phyloP scores from a whole-genome alignment of 768 basidiomycete genomes.

The Agrocybe praecox region DNA sequence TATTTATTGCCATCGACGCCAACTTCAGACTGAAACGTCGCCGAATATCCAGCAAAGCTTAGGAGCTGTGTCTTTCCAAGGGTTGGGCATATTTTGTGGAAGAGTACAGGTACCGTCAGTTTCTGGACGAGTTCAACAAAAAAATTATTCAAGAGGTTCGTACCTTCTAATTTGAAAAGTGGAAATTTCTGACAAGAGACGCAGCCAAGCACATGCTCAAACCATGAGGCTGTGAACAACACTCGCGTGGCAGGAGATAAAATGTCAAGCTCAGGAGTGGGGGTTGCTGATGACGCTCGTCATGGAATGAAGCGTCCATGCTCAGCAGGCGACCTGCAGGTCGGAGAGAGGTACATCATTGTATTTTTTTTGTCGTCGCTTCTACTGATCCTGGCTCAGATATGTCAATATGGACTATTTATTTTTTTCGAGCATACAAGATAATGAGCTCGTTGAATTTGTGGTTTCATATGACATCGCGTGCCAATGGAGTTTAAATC shows the following conservation, averaged over 20 bases:
- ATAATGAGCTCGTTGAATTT: neutral
- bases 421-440: neutral
- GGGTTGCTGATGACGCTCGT: slow-evolving; percentile 13
- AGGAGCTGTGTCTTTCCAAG: slow-evolving; percentile 3
- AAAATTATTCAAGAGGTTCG: neutral
- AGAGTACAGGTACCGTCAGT: neutral
- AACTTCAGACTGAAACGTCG: slow-evolving; percentile 16
- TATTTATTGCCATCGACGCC: slow-evolving; percentile 8
- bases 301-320: slow-evolving; percentile 17
- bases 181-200: neutral
- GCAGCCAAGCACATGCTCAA: neutral
- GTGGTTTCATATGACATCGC: neutral
- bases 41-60: neutral
- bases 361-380: too few species aligned
- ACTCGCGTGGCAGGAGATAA: slow-evolving; percentile 3
- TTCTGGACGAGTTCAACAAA: neutral
- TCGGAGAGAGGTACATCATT: slow-evolving; percentile 17
- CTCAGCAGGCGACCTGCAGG: slow-evolving; percentile 23
- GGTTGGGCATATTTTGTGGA: slow-evolving; percentile 7
- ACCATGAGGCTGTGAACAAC: neutral
- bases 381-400: too few species aligned
- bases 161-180: neutral
- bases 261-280: slow-evolving; percentile 6
- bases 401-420: neutral
- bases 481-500: neutral